Evolutionary conservation across 345 rosid species (phyloP).

Genomic region (Lumnitzera racemosa): DNA sequence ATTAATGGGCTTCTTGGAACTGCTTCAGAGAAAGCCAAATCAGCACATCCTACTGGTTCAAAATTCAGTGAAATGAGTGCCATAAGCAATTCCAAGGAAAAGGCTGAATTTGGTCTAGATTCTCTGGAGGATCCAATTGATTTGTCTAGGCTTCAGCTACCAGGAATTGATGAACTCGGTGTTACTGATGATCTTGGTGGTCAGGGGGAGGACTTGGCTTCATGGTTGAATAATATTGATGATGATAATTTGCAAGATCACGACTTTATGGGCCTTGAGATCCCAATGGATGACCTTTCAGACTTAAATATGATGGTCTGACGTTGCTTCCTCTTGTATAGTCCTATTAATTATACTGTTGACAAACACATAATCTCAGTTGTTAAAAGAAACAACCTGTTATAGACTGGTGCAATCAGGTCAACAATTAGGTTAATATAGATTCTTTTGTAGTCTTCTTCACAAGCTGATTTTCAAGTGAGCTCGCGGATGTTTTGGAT

Average conservation of each 20-base stretch:
- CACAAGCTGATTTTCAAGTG: slow-evolving; percentile 43
- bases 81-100: slow-evolving; percentile 41
- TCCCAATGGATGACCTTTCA: slow-evolving; percentile 98
- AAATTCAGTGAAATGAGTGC: slow-evolving; percentile 35
- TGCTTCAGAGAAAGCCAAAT: slow-evolving; percentile 55
- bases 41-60: slow-evolving; percentile 30
- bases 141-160: slow-evolving; percentile 60
- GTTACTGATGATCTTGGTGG: slow-evolving; percentile 39
- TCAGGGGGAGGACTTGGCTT: slow-evolving; percentile 76
- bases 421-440: slow-evolving; percentile 47
- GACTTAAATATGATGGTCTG: slow-evolving; percentile 96
- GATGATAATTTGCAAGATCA: slow-evolving; percentile 84
- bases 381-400: slow-evolving; percentile 51
- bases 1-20: slow-evolving; percentile 63
- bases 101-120: slow-evolving; percentile 52
- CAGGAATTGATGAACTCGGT: slow-evolving; percentile 52
- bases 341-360: slow-evolving; percentile 78
- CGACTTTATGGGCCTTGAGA: slow-evolving; percentile 92
- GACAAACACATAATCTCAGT: slow-evolving; percentile 37
- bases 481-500: slow-evolving; percentile 34
- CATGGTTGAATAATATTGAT: slow-evolving; percentile 84
- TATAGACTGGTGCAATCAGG: slow-evolving; percentile 36
- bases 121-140: slow-evolving; percentile 66
- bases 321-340: slow-evolving; percentile 57
- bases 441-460: slow-evolving; percentile 57